Evolutionary conservation across 1,284 basidiomycete genomes (phyloP).

Genomic region (Leccinum variabile): DNA sequence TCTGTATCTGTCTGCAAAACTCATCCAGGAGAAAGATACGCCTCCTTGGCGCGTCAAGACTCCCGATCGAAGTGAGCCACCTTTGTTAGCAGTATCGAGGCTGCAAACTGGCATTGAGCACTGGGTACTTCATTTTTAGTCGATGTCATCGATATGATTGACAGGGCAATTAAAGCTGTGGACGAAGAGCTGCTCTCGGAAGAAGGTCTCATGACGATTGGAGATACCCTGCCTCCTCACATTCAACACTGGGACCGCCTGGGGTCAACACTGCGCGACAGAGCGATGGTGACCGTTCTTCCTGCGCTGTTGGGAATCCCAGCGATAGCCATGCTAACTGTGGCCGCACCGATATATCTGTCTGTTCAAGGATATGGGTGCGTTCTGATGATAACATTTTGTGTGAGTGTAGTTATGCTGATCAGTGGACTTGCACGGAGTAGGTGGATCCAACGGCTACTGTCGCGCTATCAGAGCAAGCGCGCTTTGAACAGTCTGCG

Average conservation of each 20-base stretch:
- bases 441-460: neutral
- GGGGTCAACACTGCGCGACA: conserved; percentile 2
- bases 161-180: conserved; percentile 25
- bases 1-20: conserved; percentile 19
- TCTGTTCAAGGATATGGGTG: conserved; percentile 17
- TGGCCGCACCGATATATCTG: conserved; percentile 11
- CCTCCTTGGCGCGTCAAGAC: conserved; percentile 17
- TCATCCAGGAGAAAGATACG: conserved; percentile 22
- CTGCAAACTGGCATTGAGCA: neutral
- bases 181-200: conserved; percentile 19
- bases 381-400: conserved; percentile 6
- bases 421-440: neutral
- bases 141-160: conserved; percentile 22
- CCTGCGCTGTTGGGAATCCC: conserved; percentile 22
- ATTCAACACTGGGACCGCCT: conserved; percentile 24
- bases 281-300: conserved; percentile 12
- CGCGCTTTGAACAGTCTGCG: conserved; percentile 8
- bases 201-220: conserved; percentile 25
- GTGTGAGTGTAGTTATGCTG: too few species aligned
- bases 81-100: neutral
- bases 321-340: conserved; percentile 13
- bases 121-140: conserved; percentile 6
- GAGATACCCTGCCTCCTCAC: conserved; percentile 21
- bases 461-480: conserved; percentile 5
- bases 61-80: conserved; percentile 21